A percentile compares a stretch with the other conserved stretches of the same genome.
phyloP scores from a whole-genome alignment of 2,329 filamentous ascomycete species.

The Penicillium sp. region DNA sequence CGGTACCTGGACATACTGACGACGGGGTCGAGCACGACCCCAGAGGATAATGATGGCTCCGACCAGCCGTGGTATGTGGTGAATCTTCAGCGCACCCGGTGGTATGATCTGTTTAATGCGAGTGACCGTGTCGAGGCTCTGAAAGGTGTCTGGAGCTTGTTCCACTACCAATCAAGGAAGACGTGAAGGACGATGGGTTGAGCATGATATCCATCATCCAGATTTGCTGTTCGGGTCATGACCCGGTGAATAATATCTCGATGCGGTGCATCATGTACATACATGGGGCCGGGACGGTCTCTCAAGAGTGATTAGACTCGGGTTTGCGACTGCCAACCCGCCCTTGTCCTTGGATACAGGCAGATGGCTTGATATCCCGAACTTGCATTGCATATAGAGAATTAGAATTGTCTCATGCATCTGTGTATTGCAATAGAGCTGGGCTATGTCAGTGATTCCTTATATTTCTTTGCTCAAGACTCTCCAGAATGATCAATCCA shows the following conservation, averaged over 20 bases:
- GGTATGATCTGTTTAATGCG: constrained; percentile 54
- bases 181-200: constrained; percentile 5
- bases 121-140: constrained; percentile 53
- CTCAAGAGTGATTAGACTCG: background rate
- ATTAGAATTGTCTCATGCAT: too few species aligned
- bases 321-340: background rate
- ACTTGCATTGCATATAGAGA: too few species aligned
- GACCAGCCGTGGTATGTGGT: constrained; percentile 49
- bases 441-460: too few species aligned
- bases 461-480: too few species aligned
- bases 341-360: too few species aligned
- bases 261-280: constrained; percentile 17
- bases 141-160: constrained; percentile 53
- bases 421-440: too few species aligned
- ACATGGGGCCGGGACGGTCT: background rate
- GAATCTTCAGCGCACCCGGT: constrained; percentile 50
- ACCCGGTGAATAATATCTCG: constrained; percentile 4
- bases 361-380: too few species aligned
- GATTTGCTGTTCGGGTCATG: background rate
- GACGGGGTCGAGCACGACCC: constrained; percentile 36
- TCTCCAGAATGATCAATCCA: too few species aligned
- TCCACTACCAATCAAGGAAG: constrained; percentile 48
- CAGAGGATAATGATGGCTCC: constrained; percentile 12
- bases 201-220: constrained; percentile 1
- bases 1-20: constrained; percentile 53